Base-by-base conservation (phyloP, 345 rosid genomes). In the Ceriops decandra region DNA sequence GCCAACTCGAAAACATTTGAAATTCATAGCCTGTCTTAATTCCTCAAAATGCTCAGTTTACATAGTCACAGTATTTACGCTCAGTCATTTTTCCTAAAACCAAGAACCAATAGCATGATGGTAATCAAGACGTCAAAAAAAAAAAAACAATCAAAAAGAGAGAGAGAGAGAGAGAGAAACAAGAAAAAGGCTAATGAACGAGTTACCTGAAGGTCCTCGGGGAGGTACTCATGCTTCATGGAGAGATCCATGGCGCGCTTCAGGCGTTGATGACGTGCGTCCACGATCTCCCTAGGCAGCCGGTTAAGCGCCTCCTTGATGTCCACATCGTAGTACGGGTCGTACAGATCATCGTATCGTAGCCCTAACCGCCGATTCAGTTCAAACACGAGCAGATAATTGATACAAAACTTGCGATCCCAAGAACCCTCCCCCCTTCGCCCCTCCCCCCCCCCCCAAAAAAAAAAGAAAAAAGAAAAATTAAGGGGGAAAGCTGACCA, bases 161-260 rank as follows among this genome's bases (percentile, higher is more conserved):
- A 24, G 26, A 35, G 10, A 24, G 26, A 35, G 10, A 7, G 7
- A 35, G 7, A 38, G 0, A 11, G 2, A 38, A 38, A 11, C 0
- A 7, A 8, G 9, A 36, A 38, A 36, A 2, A 38, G 2, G 15
- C 0, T 10, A 2, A 1, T 7, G 8, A 9, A 28, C 35, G 17
- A 17, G 60, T 69, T 69, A 93, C 97, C 96, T 90, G 97, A 38
- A 95, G 89, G 52, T 90, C 74, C 65, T 85, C 72, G 24, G 93
- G 81, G 36, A 95, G 98, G 79, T 90, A 90, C 83, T 88, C 83
- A 75, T 95, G 99, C 82, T 95, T 95, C 97, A 95, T 85, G 69
- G 99, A 95, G 69, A 95, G 97, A 71, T 95, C 99, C 86, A 95
- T 87, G 66, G 99, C 96, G 57, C 98, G 99, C 85, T 91, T 91